A percentile compares a stretch with the other conserved stretches of the same genome.
Evolutionary conservation across 2,329 filamentous ascomycete genomes (phyloP).

Genomic region (Cytospora paraplurivora): DNA sequence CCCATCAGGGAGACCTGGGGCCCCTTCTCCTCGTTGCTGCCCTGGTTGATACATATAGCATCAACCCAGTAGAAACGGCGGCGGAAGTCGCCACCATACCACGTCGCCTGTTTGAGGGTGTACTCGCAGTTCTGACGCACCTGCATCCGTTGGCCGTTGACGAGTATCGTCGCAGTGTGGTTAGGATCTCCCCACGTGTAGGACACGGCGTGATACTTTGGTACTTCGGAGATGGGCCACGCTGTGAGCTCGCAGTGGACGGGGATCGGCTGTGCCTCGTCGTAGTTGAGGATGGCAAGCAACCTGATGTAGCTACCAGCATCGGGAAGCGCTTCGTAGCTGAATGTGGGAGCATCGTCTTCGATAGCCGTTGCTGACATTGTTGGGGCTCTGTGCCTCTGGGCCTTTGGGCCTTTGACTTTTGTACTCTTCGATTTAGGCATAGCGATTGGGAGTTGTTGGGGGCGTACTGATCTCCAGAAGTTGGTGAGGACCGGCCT

Average conservation of each 20-base stretch:
- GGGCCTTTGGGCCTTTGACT: too few relatives aligned
- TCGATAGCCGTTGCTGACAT: background rate
- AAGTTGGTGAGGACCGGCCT: too few relatives aligned
- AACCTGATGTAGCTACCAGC: constrained; percentile 8
- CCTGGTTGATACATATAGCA: constrained; percentile 20
- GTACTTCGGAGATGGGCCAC: background rate
- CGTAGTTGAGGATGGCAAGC: background rate
- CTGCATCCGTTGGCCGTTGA: constrained; percentile 7
- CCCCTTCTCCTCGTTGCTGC: constrained; percentile 5
- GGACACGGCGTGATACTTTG: constrained; percentile 2
- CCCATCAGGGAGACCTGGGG: constrained; percentile 15
- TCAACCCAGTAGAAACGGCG: constrained; percentile 15
- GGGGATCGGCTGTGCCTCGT: background rate
- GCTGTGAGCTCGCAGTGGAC: constrained; percentile 7
- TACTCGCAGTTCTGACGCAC: constrained; percentile 17
- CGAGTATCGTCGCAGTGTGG: background rate
- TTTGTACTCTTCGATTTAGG: too few relatives aligned
- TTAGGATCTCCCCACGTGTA: constrained; percentile 15
- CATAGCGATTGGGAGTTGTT: too few relatives aligned
- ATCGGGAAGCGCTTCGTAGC: background rate
- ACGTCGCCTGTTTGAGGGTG: background rate
- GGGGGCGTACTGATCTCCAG: too few relatives aligned
- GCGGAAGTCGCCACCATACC: background rate
- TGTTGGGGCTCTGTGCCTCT: background rate
- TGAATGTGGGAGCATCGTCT: background rate